Base-by-base conservation (phyloP, 345 rosid genomes). In the Nasturtium officinale region DNA sequence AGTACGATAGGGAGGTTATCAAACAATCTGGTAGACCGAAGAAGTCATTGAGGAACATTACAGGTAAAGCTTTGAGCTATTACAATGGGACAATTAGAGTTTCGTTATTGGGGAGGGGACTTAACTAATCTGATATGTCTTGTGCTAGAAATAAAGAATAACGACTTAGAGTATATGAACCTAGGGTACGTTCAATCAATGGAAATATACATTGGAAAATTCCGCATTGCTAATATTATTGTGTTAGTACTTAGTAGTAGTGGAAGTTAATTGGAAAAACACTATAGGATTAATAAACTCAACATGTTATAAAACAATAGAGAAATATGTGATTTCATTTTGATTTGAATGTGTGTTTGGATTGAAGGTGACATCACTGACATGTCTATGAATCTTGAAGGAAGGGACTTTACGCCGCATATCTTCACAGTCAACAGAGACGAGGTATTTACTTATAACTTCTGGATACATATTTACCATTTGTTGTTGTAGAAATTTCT, bases 341-440 rank as follows among this genome's bases (percentile, higher is more conserved):
- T 16, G 20, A 13, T 40, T 9, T 65, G 56, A 63, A 40, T 38
- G 56, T 77, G 13, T 50, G n/a, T 48, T 71, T 61, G 68, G 25
- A 33, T 74, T 78, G 84, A 63, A 90, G 96, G 87, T 64, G 89
- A 82, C 37, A 37, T 78, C 46, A 79, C 80, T 65, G 89, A 81
- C 43, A 33, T 78, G 51, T 81, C 77, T 66, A 80, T 73, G 9
- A 73, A 42, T 63, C 75, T 83, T 3, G 92, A 90, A 25, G 88
- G 92, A 77, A 83, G 83, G 64, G 91, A 83, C 83, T 91, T 91
- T 78, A 84, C 76, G 15, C 85, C 86, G 7, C 87, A 87, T 69
- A 75, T 84, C 61, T 64, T 87, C 45, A 86, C 82, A 3, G 84
- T 89, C 29, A 45, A 81, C 48, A 66, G 83, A 18, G 87, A 86